Conservation (phyloP, 352 stramenopile genomes). For the Blastocystis sp. region DNA sequence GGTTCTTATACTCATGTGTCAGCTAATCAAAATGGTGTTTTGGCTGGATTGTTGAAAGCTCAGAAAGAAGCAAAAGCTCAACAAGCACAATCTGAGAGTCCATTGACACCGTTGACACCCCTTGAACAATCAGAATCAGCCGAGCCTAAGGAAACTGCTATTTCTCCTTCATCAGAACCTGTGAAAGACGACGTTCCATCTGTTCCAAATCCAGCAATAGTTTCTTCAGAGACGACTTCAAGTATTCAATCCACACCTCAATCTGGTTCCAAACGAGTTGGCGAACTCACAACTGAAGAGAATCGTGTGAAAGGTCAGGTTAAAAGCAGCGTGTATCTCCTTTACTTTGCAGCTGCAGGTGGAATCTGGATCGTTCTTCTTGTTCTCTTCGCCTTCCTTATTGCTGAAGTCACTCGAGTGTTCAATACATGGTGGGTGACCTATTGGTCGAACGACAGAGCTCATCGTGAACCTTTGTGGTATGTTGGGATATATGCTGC, state of each 20-base stretch:
- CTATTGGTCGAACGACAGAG: slow-evolving; percentile 79
- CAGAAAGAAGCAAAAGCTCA: background rate
- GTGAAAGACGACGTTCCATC: no score
- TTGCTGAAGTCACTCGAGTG: slow-evolving; percentile 78
- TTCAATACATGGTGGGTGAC: slow-evolving; percentile 83
- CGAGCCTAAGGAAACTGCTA: no score
- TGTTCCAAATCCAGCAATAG: background rate
- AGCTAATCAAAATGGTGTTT: slow-evolving; percentile 63
- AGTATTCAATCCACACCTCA: background rate
- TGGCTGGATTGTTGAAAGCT: background rate
- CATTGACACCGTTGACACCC: background rate
- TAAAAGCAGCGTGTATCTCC: slow-evolving; percentile 68
- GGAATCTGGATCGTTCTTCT: slow-evolving; percentile 66
- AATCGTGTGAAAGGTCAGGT: slow-evolving; percentile 69
- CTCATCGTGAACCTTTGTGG: slow-evolving; percentile 71
- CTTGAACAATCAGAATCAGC: no score
- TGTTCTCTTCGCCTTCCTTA: slow-evolving; percentile 72
- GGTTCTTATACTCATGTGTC: slow-evolving; percentile 76
- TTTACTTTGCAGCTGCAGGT: slow-evolving; percentile 70
- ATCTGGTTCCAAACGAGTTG: no score
- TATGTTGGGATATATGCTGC: slow-evolving; percentile 78
- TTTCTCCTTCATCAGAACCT: no score
- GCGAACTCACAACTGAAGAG: slow-evolving; percentile 65
- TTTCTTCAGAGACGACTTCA: background rate
- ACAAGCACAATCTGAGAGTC: background rate